phyloP scores from a whole-genome alignment of 139 green algal species.

The Chlamydomonas eustigma region DNA sequence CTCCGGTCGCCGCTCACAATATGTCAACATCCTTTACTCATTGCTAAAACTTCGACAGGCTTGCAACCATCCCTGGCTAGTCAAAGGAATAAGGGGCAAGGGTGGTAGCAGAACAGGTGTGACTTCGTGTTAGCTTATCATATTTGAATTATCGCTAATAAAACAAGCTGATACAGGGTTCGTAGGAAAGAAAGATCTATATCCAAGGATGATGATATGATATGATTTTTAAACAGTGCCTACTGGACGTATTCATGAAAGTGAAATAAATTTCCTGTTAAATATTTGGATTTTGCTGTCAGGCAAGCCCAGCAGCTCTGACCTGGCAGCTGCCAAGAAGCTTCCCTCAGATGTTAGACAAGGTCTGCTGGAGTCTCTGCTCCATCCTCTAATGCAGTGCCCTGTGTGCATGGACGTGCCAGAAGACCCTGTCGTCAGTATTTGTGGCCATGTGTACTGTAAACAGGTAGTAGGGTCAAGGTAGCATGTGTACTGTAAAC shows the following conservation, averaged over 20 bases:
- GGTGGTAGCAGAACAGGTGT: no score
- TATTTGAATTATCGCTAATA: no score
- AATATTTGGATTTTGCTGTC: neutral
- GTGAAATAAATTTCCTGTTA: neutral
- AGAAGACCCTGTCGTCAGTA: conserved; percentile 60
- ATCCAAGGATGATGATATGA: no score
- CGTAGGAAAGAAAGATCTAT: no score
- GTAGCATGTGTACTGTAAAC: conserved; percentile 76
- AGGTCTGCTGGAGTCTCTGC: conserved; percentile 37
- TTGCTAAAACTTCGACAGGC: conserved; percentile 87
- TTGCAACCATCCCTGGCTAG: conserved; percentile 57
- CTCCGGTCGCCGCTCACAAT: conserved; percentile 30
- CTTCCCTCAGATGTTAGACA: conserved; percentile 37
- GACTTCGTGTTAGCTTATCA: no score
- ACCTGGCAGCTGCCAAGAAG: conserved; percentile 48
- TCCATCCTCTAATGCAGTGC: conserved; percentile 33
- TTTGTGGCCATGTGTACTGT: conserved; percentile 83
- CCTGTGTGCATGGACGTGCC: conserved; percentile 68
- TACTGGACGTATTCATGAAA: no score
- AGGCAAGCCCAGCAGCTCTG: conserved; percentile 16
- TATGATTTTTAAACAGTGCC: no score
- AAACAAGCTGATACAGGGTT: no score
- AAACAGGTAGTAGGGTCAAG: conserved; percentile 42
- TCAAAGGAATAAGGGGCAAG: neutral
- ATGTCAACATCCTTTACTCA: conserved; percentile 82